These are phyloP conservation scores for Cenchrus americanus DNA, from an alignment of 176 grass and related monocot genomes.

Conservation along the genomic window DNA sequence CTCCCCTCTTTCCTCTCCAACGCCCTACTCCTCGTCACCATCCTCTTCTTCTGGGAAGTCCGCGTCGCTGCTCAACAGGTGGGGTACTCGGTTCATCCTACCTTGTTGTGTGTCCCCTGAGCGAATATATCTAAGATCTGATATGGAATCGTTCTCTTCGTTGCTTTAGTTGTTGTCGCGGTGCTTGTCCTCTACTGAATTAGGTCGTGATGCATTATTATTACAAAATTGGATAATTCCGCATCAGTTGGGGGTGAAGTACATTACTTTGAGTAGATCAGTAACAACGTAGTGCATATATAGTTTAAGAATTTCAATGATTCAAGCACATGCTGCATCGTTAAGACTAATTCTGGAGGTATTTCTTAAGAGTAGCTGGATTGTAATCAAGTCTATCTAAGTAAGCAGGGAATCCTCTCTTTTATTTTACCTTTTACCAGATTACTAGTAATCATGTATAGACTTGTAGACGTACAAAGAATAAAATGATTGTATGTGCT, in stretches of 20 bases:
- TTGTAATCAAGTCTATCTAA: too few relatives aligned
- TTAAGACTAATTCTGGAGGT: too few relatives aligned
- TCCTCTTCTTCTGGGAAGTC: slow-evolving; percentile 99
- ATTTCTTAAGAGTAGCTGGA: too few relatives aligned
- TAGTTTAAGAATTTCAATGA: too few relatives aligned
- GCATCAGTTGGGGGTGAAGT: not conserved
- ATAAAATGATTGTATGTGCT: too few relatives aligned
- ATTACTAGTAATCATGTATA: too few relatives aligned
- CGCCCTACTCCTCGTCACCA: slow-evolving; percentile 82
- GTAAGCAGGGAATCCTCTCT: too few relatives aligned
- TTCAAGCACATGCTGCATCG: too few relatives aligned
- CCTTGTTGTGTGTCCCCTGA: not conserved
- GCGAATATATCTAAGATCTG: slow-evolving; percentile 31
- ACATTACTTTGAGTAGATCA: too few relatives aligned
- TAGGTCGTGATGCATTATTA: not conserved
- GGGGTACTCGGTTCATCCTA: not conserved
- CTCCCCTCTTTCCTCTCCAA: slow-evolving; percentile 83
- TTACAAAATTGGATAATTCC: not conserved
- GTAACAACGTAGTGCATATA: too few relatives aligned
- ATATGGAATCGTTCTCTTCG: slow-evolving; percentile 1
- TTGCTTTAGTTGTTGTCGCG: not conserved
- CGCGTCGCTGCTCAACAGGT: slow-evolving; percentile 91
- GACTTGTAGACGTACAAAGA: too few relatives aligned
- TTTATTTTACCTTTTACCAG: too few relatives aligned
- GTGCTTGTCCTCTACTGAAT: not conserved